Base-by-base conservation (phyloP, 2,329 filamentous ascomycete genomes). In the Calonectria leucothoes region DNA sequence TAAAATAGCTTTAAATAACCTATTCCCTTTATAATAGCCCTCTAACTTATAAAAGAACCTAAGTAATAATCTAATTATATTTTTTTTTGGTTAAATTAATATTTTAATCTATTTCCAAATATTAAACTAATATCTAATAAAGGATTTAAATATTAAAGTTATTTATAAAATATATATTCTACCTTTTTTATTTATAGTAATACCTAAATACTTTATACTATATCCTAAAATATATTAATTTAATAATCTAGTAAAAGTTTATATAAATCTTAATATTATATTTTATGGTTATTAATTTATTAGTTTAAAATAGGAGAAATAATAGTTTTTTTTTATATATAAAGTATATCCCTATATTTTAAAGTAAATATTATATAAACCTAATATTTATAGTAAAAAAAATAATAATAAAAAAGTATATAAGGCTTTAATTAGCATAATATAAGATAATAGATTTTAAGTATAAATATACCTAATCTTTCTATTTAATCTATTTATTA, bases 251-350 rank as follows among this genome's bases (percentile, higher is more conserved):
- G 12, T 31, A 2, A 23, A 33, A 4, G 55, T 67, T n/a, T 71
- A 67, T 52, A 64, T 71, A 3, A 67, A 64, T 45, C 31, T 71
- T 2, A 71, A 67, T 27, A 1, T 67, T 6, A 27, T 42, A 12
- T 37, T 71, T 2, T 67, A 71, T 31, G 37, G 49, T 11, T 45
- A 52, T 3, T 31, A 42, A 12, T 15, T 71, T 23, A 20, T 52
- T 15, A 4, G 15, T n/a, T 5, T 33, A 0, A 52, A 71, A 14
- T 71, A 52, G 64, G 4, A 5, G 2, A 33, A 71, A 20, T n/a
- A 63, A 27, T 71, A 52, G 69, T 67, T 63, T 17, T 63, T 45
- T 23, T 63, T 67, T 42, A 29, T 20, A 7, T 20, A 52, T 10
- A 49, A 45, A 17, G 31, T 67, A 31, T 33, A 71, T 10, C 69